A percentile compares a stretch with the other conserved stretches of the same genome.
Conservation (phyloP, 2,329 filamentous ascomycete genomes). For the Clarireedia monteithiana region DNA sequence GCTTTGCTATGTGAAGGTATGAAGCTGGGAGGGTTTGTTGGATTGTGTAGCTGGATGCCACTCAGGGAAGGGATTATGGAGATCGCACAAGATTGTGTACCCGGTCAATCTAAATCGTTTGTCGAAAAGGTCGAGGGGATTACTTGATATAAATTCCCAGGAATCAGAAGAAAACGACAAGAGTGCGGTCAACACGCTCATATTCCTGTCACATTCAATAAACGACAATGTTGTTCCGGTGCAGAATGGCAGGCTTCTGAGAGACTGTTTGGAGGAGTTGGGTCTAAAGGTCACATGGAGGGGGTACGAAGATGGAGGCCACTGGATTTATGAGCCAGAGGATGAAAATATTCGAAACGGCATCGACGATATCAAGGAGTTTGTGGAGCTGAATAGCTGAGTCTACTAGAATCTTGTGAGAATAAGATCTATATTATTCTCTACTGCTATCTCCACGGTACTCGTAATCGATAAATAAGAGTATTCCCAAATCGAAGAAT, state of each 20-base stretch:
- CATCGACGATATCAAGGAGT: conserved; percentile 32
- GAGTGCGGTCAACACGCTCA: conserved; percentile 30
- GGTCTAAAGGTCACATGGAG: conserved; percentile 34
- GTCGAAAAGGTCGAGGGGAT: too few relatives aligned
- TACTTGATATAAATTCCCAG: too few relatives aligned
- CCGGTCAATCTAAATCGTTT: too few relatives aligned
- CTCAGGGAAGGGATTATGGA: conserved; percentile 40
- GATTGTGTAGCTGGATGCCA: conserved; percentile 30
- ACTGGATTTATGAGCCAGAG: conserved; percentile 37
- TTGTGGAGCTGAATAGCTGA: too few relatives aligned
- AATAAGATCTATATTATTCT: too few relatives aligned
- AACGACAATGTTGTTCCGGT: conserved; percentile 37
- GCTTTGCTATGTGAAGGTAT: conserved; percentile 29
- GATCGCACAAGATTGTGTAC: not conserved
- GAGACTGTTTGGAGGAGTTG: conserved; percentile 31
- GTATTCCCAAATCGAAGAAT: too few relatives aligned
- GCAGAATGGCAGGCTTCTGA: conserved; percentile 30
- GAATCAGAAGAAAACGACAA: too few relatives aligned
- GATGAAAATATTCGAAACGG: conserved; percentile 21
- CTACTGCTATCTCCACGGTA: too few relatives aligned
- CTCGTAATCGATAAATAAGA: too few relatives aligned
- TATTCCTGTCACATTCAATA: conserved; percentile 38
- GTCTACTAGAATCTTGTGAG: too few relatives aligned
- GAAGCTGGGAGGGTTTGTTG: conserved; percentile 31
- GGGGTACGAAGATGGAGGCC: conserved; percentile 36